Base-by-base conservation (phyloP, 495 filamentous ascomycete species). In the Aspergillus panamensis region DNA sequence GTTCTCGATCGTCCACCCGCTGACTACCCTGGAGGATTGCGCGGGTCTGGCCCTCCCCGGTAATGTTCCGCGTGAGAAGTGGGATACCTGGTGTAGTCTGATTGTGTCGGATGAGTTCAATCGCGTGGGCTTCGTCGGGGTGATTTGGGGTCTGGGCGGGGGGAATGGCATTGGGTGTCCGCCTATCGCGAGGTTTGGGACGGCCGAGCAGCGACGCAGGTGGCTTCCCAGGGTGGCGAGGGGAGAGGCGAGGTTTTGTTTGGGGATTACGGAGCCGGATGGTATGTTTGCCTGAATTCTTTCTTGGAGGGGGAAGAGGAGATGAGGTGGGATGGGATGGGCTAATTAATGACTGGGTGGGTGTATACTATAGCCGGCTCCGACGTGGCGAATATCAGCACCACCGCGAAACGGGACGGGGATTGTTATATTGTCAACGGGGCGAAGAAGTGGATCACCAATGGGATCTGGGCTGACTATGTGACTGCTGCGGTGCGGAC, bases 381-480 rank as follows among this genome's bases (percentile, higher is more conserved):
- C 0, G 81, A 84, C 69, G 78, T 84, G 3, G 77, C 78, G 4
- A 76, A 72, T 65, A 82, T 84, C 48, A 66, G 70, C 21, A 82
- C 79, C 3, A 82, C 78, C 1, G 80, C 81, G 0, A 62, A 69
- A 10, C 61, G 69, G 0, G 65, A 79, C 30, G 77, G 76, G 0
- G 71, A 78, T 49, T 62, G 71, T 55, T 84, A 82, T 49, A 59
- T 82, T 30, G 80, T 82, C 12, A 82, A 82, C 62, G 81, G 81
- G 5, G 68, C 71, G 10, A 82, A 84, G 72, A 82, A 84, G 58
- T 84, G 81, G 81, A 82, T 84, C 39, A 84, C 81, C 19, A 80
- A 80, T 55, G 79, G 71, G 10, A 72, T 80, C 7, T 82, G 78
- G 76, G 79, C 81, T 7, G 75, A 79, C 42, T 80, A 78, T 61